Evolutionary conservation across 768 basidiomycete species (phyloP).

Genomic region (Podaxis sp.): DNA sequence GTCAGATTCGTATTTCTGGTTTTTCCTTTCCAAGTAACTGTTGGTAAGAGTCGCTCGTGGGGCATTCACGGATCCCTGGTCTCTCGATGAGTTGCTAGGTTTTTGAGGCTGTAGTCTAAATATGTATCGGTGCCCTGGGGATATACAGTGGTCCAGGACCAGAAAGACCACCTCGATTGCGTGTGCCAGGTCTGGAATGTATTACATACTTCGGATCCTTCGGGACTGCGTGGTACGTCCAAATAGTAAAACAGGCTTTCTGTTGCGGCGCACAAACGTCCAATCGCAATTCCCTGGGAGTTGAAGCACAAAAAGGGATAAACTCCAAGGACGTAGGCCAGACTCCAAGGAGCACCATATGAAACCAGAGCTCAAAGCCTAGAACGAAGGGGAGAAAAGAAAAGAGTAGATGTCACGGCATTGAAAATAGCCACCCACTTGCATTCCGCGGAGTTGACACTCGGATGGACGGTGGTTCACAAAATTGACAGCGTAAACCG

Average conservation of each 20-base stretch:
- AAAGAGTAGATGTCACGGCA: background rate
- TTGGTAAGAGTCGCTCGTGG: no score
- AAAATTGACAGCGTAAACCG: background rate
- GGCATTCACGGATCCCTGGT: background rate
- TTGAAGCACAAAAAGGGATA: conserved; percentile 6
- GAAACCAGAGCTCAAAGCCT: background rate
- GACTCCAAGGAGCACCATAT: conserved; percentile 1
- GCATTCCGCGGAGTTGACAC: conserved; percentile 14
- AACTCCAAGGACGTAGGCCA: conserved; percentile 5
- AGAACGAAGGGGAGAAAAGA: background rate
- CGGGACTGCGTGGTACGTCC: background rate
- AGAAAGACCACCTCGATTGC: background rate
- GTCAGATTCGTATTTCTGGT: conserved; percentile 2
- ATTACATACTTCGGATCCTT: conserved; percentile 12
- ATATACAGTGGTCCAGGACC: background rate
- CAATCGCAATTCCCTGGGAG: conserved; percentile 6
- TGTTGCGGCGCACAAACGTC: conserved; percentile 6
- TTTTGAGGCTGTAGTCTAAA: background rate
- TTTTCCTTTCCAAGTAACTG: background rate
- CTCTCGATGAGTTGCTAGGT: conserved; percentile 1
- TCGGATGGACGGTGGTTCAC: background rate
- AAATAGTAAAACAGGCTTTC: conserved; percentile 12
- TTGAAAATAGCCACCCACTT: background rate
- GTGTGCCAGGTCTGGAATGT: background rate
- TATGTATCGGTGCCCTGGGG: background rate